Evolutionary conservation across 164 flowering plant species (phyloP).

Genomic region (Hamamelis virginiana): DNA sequence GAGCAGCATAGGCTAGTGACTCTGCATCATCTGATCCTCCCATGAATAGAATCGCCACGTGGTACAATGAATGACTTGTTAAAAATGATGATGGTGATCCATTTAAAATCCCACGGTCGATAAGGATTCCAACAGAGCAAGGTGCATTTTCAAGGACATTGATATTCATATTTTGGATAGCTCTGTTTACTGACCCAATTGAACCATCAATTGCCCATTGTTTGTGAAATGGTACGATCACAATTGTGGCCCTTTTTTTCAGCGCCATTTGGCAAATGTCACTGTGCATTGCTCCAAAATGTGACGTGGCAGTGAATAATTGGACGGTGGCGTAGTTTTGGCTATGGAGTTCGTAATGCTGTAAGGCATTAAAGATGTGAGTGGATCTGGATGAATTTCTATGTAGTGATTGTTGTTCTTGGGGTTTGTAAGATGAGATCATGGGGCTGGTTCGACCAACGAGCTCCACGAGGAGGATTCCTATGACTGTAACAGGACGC

Average conservation of each 20-base stretch:
- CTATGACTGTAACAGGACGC: constrained; percentile 33
- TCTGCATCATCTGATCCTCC: constrained; percentile 59
- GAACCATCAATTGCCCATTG: constrained; percentile 35
- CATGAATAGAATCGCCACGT: constrained; percentile 38
- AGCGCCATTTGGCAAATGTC: constrained; percentile 45
- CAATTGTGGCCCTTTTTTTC: constrained; percentile 29
- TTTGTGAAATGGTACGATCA: constrained; percentile 64
- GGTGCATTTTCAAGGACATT: constrained; percentile 41
- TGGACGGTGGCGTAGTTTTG: constrained; percentile 24
- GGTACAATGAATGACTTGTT: constrained; percentile 5
- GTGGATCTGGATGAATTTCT: constrained; percentile 10
- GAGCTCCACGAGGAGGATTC: constrained; percentile 38
- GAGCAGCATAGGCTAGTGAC: constrained; percentile 38
- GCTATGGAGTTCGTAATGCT: constrained; percentile 25
- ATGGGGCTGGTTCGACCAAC: constrained; percentile 37
- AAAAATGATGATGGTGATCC: constrained; percentile 8
- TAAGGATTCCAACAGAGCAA: constrained; percentile 52
- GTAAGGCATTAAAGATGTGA: constrained; percentile 38
- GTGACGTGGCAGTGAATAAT: constrained; percentile 39
- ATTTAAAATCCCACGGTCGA: constrained; percentile 30
- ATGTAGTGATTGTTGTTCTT: not conserved
- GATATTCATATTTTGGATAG: constrained; percentile 31
- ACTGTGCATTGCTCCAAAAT: constrained; percentile 37
- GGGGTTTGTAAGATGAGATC: constrained; percentile 29
- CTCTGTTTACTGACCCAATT: constrained; percentile 7